Conservation (phyloP, 2,329 filamentous ascomycete species). For the Beauveria australis region DNA sequence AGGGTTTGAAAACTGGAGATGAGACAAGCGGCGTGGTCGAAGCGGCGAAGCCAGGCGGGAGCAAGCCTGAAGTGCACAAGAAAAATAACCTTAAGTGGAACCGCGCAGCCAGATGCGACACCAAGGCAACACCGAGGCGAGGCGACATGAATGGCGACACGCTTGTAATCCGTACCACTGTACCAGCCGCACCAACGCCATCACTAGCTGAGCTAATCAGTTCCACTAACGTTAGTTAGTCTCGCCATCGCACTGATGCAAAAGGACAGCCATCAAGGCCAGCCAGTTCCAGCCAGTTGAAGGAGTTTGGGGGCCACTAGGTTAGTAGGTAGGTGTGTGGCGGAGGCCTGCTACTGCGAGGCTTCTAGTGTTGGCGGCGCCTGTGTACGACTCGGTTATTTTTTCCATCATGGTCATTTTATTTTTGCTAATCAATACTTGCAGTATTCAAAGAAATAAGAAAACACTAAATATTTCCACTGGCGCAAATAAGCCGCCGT, state of each 20-base stretch:
- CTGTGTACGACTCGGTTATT: neutral
- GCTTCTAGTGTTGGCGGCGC: neutral
- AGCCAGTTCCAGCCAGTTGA: neutral
- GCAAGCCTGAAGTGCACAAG: neutral
- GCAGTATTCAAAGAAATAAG: neutral
- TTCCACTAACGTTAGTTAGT: too few species aligned
- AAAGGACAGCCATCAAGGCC: neutral
- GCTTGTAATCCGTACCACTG: too few species aligned
- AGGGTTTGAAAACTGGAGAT: conserved; percentile 1
- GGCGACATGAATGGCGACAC: conserved; percentile 6
- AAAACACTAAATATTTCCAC: neutral
- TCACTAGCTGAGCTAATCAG: neutral
- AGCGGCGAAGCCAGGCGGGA: neutral
- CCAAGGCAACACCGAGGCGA: neutral
- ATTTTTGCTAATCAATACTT: neutral
- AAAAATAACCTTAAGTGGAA: conserved; percentile 11
- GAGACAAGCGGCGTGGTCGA: neutral
- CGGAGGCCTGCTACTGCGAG: neutral
- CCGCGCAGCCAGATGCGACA: conserved; percentile 4
- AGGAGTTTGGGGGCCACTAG: neutral
- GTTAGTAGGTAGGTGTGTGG: neutral
- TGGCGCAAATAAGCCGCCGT: neutral
- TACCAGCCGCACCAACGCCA: neutral
- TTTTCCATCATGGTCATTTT: neutral
- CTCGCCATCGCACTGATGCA: neutral